These are phyloP conservation scores for Hymenoscyphus salicellus DNA, from an alignment of 2,329 filamentous ascomycete species.

Conservation along the genomic window DNA sequence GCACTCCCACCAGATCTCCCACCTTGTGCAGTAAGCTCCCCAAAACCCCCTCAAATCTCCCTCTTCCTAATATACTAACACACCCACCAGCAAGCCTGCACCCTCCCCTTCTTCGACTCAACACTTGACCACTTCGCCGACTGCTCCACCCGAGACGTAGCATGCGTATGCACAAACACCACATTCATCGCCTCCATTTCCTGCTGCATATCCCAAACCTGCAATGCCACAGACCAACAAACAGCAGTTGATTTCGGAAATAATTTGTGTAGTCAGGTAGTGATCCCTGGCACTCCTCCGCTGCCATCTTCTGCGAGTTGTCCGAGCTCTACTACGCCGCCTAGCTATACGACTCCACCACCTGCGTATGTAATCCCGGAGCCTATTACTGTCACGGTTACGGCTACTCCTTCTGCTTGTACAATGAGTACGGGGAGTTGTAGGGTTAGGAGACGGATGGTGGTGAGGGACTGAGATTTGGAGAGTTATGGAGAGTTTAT, in stretches of 20 bases:
- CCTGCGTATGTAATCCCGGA: not conserved
- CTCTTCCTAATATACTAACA: not conserved
- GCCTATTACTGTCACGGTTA: not conserved
- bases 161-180: constrained; percentile 10
- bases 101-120: constrained; percentile 9
- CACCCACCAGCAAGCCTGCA: constrained; percentile 9
- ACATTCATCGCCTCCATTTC: constrained; percentile 9
- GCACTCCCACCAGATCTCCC: constrained; percentile 11
- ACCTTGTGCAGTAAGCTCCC: constrained; percentile 9
- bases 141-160: constrained; percentile 7
- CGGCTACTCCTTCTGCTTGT: not conserved
- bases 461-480: not conserved
- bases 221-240: constrained; percentile 10
- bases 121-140: constrained; percentile 3
- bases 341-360: not conserved
- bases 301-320: constrained; percentile 7
- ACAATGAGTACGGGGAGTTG: not conserved
- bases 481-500: not conserved
- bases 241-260: constrained; percentile 1
- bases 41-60: not conserved
- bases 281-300: constrained; percentile 10
- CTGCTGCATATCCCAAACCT: constrained; percentile 9
- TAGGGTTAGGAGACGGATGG: not conserved
- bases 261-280: constrained; percentile 12
- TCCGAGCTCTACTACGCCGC: not conserved